Evolutionary conservation across 345 rosid genomes (phyloP).

Genomic region (Populus tremula): DNA sequence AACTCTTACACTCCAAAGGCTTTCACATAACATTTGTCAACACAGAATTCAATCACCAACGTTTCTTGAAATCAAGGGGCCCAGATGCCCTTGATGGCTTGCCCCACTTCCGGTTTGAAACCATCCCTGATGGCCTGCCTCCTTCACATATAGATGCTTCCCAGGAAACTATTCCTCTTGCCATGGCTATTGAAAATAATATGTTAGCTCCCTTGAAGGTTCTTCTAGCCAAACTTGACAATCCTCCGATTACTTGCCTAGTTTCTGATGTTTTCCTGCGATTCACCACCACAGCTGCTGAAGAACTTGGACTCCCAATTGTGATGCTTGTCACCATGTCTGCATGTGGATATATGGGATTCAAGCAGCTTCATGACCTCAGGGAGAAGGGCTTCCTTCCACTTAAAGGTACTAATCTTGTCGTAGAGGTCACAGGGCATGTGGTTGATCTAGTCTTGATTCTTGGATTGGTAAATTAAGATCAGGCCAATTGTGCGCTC

Average conservation of each 20-base stretch:
- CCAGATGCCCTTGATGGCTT: neutral
- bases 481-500: neutral
- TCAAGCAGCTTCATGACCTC: neutral
- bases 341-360: conserved; percentile 1
- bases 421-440: too few species aligned
- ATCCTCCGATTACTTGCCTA: conserved; percentile 41
- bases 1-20: neutral
- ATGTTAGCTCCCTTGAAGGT: conserved; percentile 28
- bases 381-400: neutral
- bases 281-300: conserved; percentile 44
- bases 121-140: neutral
- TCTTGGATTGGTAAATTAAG: too few species aligned
- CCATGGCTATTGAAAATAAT: conserved; percentile 19
- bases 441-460: too few species aligned
- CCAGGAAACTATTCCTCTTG: conserved; percentile 36
- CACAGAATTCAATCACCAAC: neutral
- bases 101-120: neutral
- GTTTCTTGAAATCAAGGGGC: neutral
- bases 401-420: too few species aligned
- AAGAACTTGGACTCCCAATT: conserved; percentile 30
- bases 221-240: conserved; percentile 31
- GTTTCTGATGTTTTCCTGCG: conserved; percentile 42
- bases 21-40: neutral
- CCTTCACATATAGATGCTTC: conserved; percentile 23
- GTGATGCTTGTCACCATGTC: conserved; percentile 20